These are phyloP conservation scores for Aphanomyces astaci DNA, from an alignment of 352 stramenopile species.

Conservation along the genomic window DNA sequence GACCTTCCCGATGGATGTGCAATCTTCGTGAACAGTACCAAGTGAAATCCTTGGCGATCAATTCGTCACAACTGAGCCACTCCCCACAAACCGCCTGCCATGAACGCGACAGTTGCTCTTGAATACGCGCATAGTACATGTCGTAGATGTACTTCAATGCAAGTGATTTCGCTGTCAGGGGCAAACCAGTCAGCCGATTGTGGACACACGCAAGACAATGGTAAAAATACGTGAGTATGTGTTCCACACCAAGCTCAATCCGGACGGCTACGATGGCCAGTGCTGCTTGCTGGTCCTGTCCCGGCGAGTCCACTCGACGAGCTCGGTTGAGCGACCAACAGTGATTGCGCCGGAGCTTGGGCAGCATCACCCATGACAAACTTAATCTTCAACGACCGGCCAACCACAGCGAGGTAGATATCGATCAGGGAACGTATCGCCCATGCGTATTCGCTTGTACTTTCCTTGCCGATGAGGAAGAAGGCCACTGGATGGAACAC, in stretches of 20 bases:
- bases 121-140: neutral
- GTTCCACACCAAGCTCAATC: neutral
- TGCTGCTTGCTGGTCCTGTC: too few relatives aligned
- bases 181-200: neutral
- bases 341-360: neutral
- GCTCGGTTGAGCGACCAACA: too few relatives aligned
- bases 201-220: neutral
- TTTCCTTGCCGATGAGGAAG: conserved; percentile 1
- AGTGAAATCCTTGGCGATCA: too few relatives aligned
- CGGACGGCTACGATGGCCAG: neutral
- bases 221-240: conserved; percentile 2
- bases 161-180: neutral
- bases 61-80: too few relatives aligned
- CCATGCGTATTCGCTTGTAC: neutral
- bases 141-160: neutral
- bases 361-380: neutral
- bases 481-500: conserved; percentile 11
- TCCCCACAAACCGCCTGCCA: too few relatives aligned
- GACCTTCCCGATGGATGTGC: conserved; percentile 24
- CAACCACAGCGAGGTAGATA: neutral
- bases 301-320: too few relatives aligned
- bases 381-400: neutral
- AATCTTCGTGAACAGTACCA: conserved; percentile 12
- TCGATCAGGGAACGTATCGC: neutral
- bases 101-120: too few relatives aligned